A percentile compares a stretch with the other conserved stretches of the same genome.
Conservation (phyloP, 768 basidiomycete genomes). For the Dacryopinax spathularia region DNA sequence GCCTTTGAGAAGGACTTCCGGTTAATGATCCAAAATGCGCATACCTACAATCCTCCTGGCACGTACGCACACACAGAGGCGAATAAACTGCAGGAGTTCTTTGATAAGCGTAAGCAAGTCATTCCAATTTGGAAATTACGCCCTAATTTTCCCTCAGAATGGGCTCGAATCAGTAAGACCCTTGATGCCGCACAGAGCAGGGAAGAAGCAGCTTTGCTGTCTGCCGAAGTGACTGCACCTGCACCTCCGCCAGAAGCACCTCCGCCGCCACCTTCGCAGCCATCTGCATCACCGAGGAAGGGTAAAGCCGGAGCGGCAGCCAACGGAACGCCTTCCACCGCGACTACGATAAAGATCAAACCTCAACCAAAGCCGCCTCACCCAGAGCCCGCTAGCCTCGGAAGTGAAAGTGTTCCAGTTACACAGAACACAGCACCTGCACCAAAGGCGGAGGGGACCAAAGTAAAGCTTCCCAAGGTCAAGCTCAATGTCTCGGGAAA, state of each 20-base stretch:
- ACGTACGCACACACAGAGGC: slow-evolving; percentile 66
- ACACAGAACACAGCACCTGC: slow-evolving; percentile 15
- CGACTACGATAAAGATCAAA: slow-evolving; percentile 6
- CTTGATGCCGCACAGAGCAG: slow-evolving; percentile 39
- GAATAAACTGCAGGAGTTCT: slow-evolving; percentile 57
- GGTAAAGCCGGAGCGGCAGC: slow-evolving; percentile 32
- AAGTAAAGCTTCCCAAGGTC: slow-evolving; percentile 43
- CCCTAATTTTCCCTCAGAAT: slow-evolving; percentile 38
- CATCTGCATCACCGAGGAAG: not conserved
- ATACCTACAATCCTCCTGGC: slow-evolving; percentile 61
- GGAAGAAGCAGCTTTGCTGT: slow-evolving; percentile 9
- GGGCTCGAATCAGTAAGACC: slow-evolving; percentile 76
- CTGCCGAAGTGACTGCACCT: slow-evolving; percentile 19
- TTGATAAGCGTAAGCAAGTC: slow-evolving; percentile 61
- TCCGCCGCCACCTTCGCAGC: slow-evolving; percentile 5
- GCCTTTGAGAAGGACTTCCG: slow-evolving; percentile 76
- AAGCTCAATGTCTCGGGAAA: slow-evolving; percentile 28
- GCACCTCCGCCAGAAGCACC: slow-evolving; percentile 19
- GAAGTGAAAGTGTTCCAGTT: slow-evolving; percentile 12
- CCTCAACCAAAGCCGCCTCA: not conserved
- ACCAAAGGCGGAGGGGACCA: slow-evolving; percentile 9
- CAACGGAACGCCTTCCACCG: slow-evolving; percentile 16
- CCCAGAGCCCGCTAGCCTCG: not conserved
- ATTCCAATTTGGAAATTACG: not conserved
- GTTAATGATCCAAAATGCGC: slow-evolving; percentile 78